Conservation (phyloP, 768 basidiomycete species). For the Lactarius deliciosus region DNA sequence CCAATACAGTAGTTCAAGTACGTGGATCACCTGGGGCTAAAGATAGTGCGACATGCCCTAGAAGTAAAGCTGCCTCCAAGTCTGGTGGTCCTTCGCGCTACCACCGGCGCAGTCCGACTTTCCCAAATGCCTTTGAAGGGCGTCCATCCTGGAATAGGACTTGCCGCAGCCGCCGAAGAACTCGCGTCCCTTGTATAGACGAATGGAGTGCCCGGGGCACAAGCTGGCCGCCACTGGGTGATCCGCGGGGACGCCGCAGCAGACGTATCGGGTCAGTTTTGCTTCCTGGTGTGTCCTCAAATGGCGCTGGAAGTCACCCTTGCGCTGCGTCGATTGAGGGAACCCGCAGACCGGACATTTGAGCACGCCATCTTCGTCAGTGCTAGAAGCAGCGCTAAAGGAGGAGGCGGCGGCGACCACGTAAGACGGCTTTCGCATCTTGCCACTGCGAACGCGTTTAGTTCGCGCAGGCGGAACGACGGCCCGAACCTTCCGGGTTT, state of each 20-base stretch:
- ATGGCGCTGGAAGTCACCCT: constrained; percentile 20
- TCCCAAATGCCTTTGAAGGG: constrained; percentile 19
- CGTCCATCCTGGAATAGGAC: constrained; percentile 21
- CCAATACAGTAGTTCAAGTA: no score
- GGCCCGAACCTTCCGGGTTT: constrained; percentile 7
- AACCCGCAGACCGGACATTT: constrained; percentile 11
- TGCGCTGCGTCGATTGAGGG: constrained; percentile 7
- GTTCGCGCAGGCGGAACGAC: neutral
- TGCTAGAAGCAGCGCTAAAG: no score
- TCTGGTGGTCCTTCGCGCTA: constrained; percentile 11
- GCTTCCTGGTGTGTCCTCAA: constrained; percentile 9
- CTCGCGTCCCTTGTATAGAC: neutral
- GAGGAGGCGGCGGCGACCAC: neutral
- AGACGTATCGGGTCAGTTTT: constrained; percentile 5
- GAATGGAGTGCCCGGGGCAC: neutral
- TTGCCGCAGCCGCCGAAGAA: constrained; percentile 23
- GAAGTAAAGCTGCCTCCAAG: constrained; percentile 19
- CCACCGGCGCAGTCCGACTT: constrained; percentile 12
- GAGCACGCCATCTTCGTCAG: neutral
- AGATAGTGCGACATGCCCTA: neutral
- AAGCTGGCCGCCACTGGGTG: neutral
- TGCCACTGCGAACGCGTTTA: neutral
- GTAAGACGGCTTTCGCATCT: neutral
- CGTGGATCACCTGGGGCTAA: neutral
- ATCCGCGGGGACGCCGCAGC: constrained; percentile 18